Evolutionary conservation across 1,284 basidiomycete species (phyloP), one percentile per base, ranked within the genome.

Genomic region (Spongiforma sp.): DNA sequence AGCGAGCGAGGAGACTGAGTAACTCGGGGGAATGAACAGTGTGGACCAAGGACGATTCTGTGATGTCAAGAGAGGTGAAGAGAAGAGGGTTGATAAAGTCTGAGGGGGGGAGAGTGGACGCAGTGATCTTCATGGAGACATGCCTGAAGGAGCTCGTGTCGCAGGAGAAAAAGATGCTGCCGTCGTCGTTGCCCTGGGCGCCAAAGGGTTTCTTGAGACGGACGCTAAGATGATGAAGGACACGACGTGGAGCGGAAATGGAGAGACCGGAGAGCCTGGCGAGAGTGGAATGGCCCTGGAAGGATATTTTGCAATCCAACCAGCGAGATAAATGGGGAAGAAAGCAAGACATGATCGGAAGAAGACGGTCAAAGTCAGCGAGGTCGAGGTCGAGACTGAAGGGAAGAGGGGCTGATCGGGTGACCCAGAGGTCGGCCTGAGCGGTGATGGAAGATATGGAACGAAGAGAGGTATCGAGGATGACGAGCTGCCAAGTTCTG

Each of bases 341-440:
- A 48, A 90, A 79, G 12, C 87, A 88, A 0, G 88, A 87, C 34
- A 91, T 77, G 64, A 91, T 79, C 14, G 89, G 83, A 5, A 91
- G 80, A 41, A 91, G 78, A 62, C 78, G 78, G 66, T 89, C 84
- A 26, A 80, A 72, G 61, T 84, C 79, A 19, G 76, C 62, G n/a
- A 87, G 75, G 33, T 84, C 75, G 62, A 90, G 71, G 46, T 84
- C 78, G 46, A 92, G 79, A 68, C 84, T 80, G 67, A 90, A 83
- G 1, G 80, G 80, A 30, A 90, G 80, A 0, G 84, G 83, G 12
- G 73, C 67, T 5, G 88, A 88, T 50, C 80, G 83, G 59, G 76
- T 68, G 33, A 84, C 77, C 88, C 87, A 93, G 0, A 86, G 70
- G 26, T 77, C 69, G 3, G 86, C 84, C 63, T 88, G 83, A 4